Evolutionary conservation across 2,329 filamentous ascomycete species (phyloP), one percentile per base, ranked within the genome.

Genomic region (Pseudogymnoascus sp.): DNA sequence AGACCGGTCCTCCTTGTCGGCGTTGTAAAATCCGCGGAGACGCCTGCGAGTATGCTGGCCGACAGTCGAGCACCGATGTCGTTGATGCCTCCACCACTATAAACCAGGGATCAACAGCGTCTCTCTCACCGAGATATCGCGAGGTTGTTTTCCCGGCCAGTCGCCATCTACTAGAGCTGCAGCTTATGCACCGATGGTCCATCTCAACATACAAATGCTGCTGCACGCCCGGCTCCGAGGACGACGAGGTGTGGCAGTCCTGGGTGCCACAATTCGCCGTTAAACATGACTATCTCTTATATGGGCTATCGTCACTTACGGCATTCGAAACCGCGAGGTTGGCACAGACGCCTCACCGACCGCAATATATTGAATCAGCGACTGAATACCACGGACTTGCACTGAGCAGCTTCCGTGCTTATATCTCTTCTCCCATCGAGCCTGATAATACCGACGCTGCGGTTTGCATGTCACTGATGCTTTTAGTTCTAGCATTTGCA

Each of bases 1-100:
- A 73, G 61, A 65, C 65, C 2, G 69, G 69, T 6, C 72, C 72
- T 4, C 63, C 65, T 10, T 74, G 72, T 64, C 65, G 64, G 4
- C 68, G 72, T 62, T 74, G 72, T 64, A 64, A 64, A 56, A 69
- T 72, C 21, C 40, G 61, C 16, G 61, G 61, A 16, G 47, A 42
- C 13, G 24, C 6, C 16, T 62, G 61, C 38, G 61, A 62, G 61
- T 62, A 62, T 33, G 38, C 37, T 31, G 61, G 14, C 21, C 6
- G 24, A 14, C 16, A n/a, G 4, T 26, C 61, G 13, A 62, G 24
- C 8, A 31, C 38, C 11, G 35, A 35, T 13, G 26, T 13, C 11
- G 16, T 13, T n/a, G 13, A 7, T n/a, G 29, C 61, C 33, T 26
- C 10, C n/a, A 19, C 19, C 4, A 24, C 61, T n/a, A 7, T 7